phyloP scores from a whole-genome alignment of 2,329 filamentous ascomycete species.

The Colletotrichum simmondsii region DNA sequence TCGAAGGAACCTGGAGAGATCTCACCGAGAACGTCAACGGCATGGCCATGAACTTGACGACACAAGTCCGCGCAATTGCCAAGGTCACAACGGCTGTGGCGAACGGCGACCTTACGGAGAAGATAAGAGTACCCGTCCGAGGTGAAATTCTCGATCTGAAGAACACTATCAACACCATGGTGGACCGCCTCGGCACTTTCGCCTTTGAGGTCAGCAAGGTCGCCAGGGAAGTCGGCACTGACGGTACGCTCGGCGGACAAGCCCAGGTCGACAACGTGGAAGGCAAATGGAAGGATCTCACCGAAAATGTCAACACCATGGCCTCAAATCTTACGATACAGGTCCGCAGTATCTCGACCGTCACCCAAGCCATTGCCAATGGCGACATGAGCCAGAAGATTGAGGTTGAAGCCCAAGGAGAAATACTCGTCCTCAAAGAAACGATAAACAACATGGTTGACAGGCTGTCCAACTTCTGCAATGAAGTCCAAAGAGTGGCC shows the following conservation, averaged over 20 bases:
- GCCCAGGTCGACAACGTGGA: slow-evolving; percentile 94
- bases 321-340: slow-evolving; percentile 75
- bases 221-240: slow-evolving; percentile 94
- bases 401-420: slow-evolving; percentile 92
- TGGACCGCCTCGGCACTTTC: slow-evolving; percentile 95
- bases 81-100: slow-evolving; percentile 96
- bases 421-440: slow-evolving; percentile 92
- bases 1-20: slow-evolving; percentile 97
- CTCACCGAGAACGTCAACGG: slow-evolving; percentile 96
- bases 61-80: slow-evolving; percentile 97
- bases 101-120: slow-evolving; percentile 92
- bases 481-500: slow-evolving; percentile 93
- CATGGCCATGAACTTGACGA: slow-evolving; percentile 98
- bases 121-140: slow-evolving; percentile 92
- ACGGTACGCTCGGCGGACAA: slow-evolving; percentile 93
- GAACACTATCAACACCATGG: slow-evolving; percentile 99
- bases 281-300: slow-evolving; percentile 98
- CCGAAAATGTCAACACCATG: slow-evolving; percentile 87
- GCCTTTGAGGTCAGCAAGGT: slow-evolving; percentile 97
- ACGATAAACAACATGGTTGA: slow-evolving; percentile 99
- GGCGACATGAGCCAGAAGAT: slow-evolving; percentile 97
- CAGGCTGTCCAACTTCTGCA: slow-evolving; percentile 92
- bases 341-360: slow-evolving; percentile 92
- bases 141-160: slow-evolving; percentile 96
- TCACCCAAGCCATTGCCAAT: slow-evolving; percentile 94